Conservation (phyloP, 2,329 filamentous ascomycete genomes). For the Epichloe gansuensis region DNA sequence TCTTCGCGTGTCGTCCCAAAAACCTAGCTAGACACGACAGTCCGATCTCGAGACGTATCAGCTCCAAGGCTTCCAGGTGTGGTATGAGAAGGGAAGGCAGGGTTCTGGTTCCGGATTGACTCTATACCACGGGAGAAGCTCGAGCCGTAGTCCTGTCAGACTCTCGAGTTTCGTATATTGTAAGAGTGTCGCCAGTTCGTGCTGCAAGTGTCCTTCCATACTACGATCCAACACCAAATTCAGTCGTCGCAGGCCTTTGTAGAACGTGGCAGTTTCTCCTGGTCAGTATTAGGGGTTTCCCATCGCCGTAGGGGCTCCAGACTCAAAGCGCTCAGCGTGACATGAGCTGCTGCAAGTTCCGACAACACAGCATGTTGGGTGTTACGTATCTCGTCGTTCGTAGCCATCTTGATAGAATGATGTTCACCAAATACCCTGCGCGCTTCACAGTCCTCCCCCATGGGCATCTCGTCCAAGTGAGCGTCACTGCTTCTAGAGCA, state of each 20-base stretch:
- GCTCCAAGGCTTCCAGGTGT: neutral
- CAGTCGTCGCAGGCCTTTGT: neutral
- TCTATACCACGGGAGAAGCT: slow-evolving; percentile 4
- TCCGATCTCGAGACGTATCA: neutral
- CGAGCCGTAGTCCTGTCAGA: slow-evolving; percentile 7
- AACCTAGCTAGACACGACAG: neutral
- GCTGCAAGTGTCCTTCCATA: neutral
- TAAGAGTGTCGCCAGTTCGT: neutral
- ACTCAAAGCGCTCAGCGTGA: slow-evolving; percentile 7
- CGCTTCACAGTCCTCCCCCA: slow-evolving; percentile 8
- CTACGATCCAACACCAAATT: neutral
- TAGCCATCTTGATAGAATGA: slow-evolving; percentile 9
- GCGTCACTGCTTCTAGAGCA: slow-evolving; percentile 11
- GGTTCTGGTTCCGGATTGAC: neutral
- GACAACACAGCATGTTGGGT: slow-evolving; percentile 12
- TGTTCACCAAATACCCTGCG: slow-evolving; percentile 7
- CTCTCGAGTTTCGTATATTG: neutral
- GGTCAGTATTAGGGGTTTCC: neutral
- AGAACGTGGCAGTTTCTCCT: neutral
- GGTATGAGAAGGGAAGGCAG: neutral
- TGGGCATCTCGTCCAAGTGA: slow-evolving; percentile 15
- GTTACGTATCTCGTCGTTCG: slow-evolving; percentile 4
- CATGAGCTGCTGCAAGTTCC: slow-evolving; percentile 7
- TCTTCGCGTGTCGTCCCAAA: neutral
- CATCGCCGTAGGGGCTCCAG: neutral